Evolutionary conservation across 106 monocot genomes (phyloP).

Genomic region (Acanthochlamys bracteata): DNA sequence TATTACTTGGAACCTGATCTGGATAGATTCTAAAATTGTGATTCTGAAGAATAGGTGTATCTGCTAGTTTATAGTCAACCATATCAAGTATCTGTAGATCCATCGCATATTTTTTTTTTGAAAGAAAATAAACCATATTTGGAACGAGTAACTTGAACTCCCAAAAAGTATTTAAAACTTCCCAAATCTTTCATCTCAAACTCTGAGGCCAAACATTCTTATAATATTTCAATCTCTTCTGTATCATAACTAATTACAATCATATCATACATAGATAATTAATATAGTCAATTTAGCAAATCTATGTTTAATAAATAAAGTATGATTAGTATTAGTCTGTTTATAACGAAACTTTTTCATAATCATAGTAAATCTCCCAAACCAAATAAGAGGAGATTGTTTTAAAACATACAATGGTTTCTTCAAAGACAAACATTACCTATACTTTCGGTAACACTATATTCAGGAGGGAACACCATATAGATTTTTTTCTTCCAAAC

Average conservation of each 20-base stretch:
- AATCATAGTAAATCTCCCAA: constrained; percentile 2
- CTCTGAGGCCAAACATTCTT: no score
- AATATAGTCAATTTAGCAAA: neutral
- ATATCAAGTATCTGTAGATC: neutral
- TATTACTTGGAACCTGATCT: neutral
- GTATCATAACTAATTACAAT: no score
- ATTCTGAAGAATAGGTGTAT: neutral
- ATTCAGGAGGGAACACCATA: neutral
- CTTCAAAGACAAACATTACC: constrained; percentile 9
- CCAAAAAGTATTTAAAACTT: neutral
- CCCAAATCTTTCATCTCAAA: constrained; percentile 4
- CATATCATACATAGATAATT: no score
- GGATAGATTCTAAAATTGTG: neutral
- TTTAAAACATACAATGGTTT: constrained; percentile 23
- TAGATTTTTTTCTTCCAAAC: no score
- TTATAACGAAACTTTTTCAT: neutral
- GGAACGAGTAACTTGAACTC: constrained; percentile 2
- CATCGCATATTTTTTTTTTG: constrained; percentile 3
- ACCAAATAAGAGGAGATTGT: constrained; percentile 18
- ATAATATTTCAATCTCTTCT: no score
- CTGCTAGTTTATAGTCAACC: neutral
- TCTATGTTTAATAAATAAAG: constrained; percentile 6
- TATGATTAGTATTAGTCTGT: constrained; percentile 8
- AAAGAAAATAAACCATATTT: neutral
- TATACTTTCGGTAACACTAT: neutral